phyloP scores from a whole-genome alignment of 139 green algal species.

The Chlorella sorokiniana region DNA sequence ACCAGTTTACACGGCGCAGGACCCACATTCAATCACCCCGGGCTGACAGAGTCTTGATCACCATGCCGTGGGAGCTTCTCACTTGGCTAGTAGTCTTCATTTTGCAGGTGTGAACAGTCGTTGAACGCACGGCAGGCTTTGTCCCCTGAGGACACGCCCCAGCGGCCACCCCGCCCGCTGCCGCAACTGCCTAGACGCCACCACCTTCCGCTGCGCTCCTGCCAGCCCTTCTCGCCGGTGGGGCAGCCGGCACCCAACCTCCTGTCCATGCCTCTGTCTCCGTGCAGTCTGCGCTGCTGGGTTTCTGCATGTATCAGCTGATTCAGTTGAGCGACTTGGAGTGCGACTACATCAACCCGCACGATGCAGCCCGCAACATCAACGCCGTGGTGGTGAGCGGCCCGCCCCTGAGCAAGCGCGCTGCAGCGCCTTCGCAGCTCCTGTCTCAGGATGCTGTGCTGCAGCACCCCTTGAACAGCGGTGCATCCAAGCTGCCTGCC shows the following conservation, averaged over 20 bases:
- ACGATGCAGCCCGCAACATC: constrained; percentile 71
- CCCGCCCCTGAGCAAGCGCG: background rate
- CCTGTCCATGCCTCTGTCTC: constrained; percentile 39
- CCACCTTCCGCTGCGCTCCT: background rate
- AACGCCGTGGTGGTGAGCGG: constrained; percentile 73
- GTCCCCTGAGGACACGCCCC: too few relatives aligned
- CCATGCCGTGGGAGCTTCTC: constrained; percentile 28
- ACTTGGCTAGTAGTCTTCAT: constrained; percentile 9
- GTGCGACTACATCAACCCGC: constrained; percentile 88
- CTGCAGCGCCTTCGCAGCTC: background rate
- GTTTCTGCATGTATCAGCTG: constrained; percentile 77
- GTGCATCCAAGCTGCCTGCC: background rate
- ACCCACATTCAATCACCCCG: too few relatives aligned
- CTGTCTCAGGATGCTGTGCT: background rate
- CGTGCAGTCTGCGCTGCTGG: constrained; percentile 63
- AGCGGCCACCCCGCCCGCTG: background rate
- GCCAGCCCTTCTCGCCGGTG: background rate
- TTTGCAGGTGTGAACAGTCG: background rate
- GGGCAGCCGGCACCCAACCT: background rate
- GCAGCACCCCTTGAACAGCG: too few relatives aligned
- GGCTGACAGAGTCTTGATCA: too few relatives aligned
- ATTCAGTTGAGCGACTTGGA: constrained; percentile 85
- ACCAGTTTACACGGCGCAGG: too few relatives aligned
- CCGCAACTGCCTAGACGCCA: background rate
- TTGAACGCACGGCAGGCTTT: too few relatives aligned